A percentile compares a stretch with the other conserved stretches of the same genome.
Evolutionary conservation across 768 basidiomycete genomes (phyloP).

Genomic region (Trametes punicea): DNA sequence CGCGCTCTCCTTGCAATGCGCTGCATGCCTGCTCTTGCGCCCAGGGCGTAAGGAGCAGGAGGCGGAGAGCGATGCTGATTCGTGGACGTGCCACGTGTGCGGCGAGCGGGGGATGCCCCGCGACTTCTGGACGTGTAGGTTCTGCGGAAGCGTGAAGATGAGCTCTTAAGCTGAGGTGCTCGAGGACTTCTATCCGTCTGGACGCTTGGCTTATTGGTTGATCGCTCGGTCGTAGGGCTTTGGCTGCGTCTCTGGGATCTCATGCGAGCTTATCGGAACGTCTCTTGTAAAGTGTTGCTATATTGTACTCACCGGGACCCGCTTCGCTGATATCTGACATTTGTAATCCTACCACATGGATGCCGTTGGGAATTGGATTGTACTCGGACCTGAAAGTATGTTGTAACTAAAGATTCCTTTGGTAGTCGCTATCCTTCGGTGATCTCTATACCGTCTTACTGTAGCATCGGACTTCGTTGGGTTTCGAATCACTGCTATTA

Average conservation of each 20-base stretch:
- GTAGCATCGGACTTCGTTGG: too few species aligned
- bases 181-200: background rate
- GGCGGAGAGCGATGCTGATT: constrained; percentile 17
- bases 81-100: constrained; percentile 68
- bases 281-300: background rate
- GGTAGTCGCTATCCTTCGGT: too few species aligned
- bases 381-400: too few species aligned
- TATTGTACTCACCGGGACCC: background rate
- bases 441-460: too few species aligned
- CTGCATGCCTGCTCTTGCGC: constrained; percentile 46
- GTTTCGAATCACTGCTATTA: too few species aligned
- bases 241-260: too few species aligned
- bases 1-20: constrained; percentile 48
- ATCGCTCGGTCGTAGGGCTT: too few species aligned
- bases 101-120: constrained; percentile 59
- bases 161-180: constrained; percentile 8
- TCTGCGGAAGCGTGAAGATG: constrained; percentile 66
- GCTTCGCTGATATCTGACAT: background rate
- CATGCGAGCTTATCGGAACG: background rate
- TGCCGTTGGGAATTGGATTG: constrained; percentile 19
- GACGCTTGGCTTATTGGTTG: too few species aligned
- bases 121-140: constrained; percentile 71
- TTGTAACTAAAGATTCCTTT: too few species aligned
- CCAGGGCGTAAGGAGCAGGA: constrained; percentile 19
- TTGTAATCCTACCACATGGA: too few species aligned